A percentile compares a stretch with the other conserved stretches of the same genome.
Conservation (phyloP, 129 eudicot species). For the Solidago caesia region DNA sequence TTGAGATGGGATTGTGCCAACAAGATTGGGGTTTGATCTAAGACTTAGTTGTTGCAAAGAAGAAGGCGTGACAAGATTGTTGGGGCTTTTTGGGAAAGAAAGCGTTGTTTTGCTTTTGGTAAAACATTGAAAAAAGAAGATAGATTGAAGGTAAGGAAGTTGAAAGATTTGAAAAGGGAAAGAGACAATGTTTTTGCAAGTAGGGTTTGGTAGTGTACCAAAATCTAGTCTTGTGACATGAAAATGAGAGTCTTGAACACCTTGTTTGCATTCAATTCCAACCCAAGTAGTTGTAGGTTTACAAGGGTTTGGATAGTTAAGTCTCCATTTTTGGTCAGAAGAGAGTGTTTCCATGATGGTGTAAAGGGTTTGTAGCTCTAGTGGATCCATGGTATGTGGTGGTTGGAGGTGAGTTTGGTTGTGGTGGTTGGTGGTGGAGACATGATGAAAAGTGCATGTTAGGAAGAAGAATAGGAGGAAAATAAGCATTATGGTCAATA, state of each 20-base stretch:
- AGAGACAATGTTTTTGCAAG: slow-evolving; percentile 52
- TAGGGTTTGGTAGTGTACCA: slow-evolving; percentile 72
- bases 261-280: slow-evolving; percentile 73
- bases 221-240: slow-evolving; percentile 82
- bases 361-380: slow-evolving; percentile 62
- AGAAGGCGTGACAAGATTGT: background rate
- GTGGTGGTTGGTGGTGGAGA: slow-evolving; percentile 32
- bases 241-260: slow-evolving; percentile 36
- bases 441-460: slow-evolving; percentile 25
- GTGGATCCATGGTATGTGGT: slow-evolving; percentile 56
- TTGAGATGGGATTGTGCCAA: slow-evolving; percentile 63
- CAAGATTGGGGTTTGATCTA: slow-evolving; percentile 58
- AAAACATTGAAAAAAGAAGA: slow-evolving; percentile 64
- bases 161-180: slow-evolving; percentile 67
- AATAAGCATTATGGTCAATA: slow-evolving; percentile 29
- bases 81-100: slow-evolving; percentile 24
- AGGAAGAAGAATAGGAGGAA: slow-evolving; percentile 25
- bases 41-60: slow-evolving; percentile 72
- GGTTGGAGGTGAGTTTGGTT: slow-evolving; percentile 28
- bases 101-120: slow-evolving; percentile 45
- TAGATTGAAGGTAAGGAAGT: slow-evolving; percentile 66
- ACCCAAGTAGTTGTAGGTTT: slow-evolving; percentile 61
- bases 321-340: slow-evolving; percentile 65
- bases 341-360: slow-evolving; percentile 72
- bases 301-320: slow-evolving; percentile 68